Evolutionary conservation across 257 asterid genomes (phyloP).

Genomic region (Salvia hispanica): DNA sequence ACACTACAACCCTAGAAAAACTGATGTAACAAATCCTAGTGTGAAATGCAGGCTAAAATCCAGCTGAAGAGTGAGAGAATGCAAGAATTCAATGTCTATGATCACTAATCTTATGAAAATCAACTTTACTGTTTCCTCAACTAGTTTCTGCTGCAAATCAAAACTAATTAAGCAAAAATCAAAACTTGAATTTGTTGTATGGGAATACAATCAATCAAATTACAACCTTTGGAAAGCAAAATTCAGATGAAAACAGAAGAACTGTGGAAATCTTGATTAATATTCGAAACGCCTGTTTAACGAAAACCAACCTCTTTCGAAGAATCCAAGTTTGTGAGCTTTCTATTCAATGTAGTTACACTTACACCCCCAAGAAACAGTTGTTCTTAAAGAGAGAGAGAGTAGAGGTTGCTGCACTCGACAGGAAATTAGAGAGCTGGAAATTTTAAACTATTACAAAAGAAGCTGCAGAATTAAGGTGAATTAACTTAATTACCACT

Average conservation of each 20-base stretch:
- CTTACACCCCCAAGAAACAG: slow-evolving; percentile 26
- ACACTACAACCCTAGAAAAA: neutral
- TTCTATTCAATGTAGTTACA: slow-evolving; percentile 19
- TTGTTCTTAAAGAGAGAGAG: slow-evolving; percentile 20
- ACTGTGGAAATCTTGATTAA: neutral
- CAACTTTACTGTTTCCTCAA: neutral
- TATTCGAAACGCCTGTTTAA: slow-evolving; percentile 13
- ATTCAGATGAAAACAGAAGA: slow-evolving; percentile 29
- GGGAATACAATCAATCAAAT: slow-evolving; percentile 11
- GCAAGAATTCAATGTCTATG: slow-evolving; percentile 9
- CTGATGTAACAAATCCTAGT: neutral
- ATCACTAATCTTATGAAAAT: neutral
- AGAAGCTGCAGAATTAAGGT: slow-evolving; percentile 7
- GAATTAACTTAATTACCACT: slow-evolving; percentile 38
- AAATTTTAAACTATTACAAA: slow-evolving; percentile 27
- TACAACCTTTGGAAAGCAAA: neutral
- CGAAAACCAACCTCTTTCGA: slow-evolving; percentile 39
- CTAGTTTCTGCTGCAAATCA: slow-evolving; percentile 10
- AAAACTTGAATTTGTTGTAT: slow-evolving; percentile 1
- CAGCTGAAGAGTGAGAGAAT: slow-evolving; percentile 6
- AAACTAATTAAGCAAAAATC: slow-evolving; percentile 6
- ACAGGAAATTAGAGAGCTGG: slow-evolving; percentile 13
- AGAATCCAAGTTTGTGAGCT: slow-evolving; percentile 32
- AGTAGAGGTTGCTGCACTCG: slow-evolving; percentile 23
- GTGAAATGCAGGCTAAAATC: neutral